Evolutionary conservation across 495 filamentous ascomycete species (phyloP), one percentile per base, ranked within the genome.

Genomic region (Recurvomyces mirabilis): DNA sequence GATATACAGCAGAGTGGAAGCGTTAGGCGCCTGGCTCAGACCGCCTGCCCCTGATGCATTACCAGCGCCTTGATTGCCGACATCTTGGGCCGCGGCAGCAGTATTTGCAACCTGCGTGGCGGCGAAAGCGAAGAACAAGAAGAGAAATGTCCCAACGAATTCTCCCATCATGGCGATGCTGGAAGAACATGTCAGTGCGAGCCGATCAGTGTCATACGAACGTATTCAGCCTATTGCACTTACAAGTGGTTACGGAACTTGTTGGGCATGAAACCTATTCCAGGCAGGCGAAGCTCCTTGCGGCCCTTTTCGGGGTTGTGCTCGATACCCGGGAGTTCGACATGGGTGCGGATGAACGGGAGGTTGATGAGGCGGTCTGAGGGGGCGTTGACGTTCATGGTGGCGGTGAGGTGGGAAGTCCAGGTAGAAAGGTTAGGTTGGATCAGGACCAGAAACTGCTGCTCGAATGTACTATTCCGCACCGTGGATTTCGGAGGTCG

Each of bases 91-190:
- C 22, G 47, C 47, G 10, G 43, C 43, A 4, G 56, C 41, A n/a
- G 51, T 43, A 26, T 59, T 59, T 30, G 57, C 57, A 19, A 60
- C 54, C 25, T 60, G 57, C 1, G 57, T 60, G 5, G 29, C 51
- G 5, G 51, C 35, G 41, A 57, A 60, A 45, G 54, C 57, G 52
- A 60, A 55, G 41, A 60, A 60, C 20, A 60, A 51, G 47, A 60
- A 60, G 26, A 57, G 28, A 25, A 55, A 60, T 3, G 57, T 60
- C 5, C 57, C 57, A 23, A 41, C 42, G 22, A 60, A 57, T 41
- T 60, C 57, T 15, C 57, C 57, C 6, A 54, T 28, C 54, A 60
- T 57, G 31, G 54, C 54, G 32, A 60, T 53, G 51, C 57, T 46
- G n/a, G n/a, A n/a, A n/a, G n/a, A n/a, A n/a, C n/a, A n/a, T n/a